Base-by-base conservation (phyloP, 2,329 filamentous ascomycete species). In the Aspergillus sp. region DNA sequence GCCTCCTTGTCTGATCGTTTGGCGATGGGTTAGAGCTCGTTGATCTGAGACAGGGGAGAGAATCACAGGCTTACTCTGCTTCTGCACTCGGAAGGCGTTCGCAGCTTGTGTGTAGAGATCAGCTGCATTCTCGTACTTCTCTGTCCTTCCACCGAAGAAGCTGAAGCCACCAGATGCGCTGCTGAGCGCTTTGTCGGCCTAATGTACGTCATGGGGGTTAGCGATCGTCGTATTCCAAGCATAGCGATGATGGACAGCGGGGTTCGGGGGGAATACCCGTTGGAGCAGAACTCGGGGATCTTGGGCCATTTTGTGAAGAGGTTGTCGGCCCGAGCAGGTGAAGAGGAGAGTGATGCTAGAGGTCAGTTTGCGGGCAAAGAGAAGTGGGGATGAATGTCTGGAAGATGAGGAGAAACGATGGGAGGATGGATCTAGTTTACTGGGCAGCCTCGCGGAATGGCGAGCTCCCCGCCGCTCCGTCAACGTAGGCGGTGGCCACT, bases 71-170 rank as follows among this genome's bases (percentile, higher is more conserved):
- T 68, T 81, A 94, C 91, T 90, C 80, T 89, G 86, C 75, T 91
- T 91, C 78, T 95, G 89, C 82, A 96, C 87, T 73, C 91, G 86
- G 77, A 96, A 98, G 61, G 91, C 91, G 81, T 97, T 96, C 63
- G 89, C 95, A 42, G 94, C 94, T 76, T 96, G 88, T 62, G 86
- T 88, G 74, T 92, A 98, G 65, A 95, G 82, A 68, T 97, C 92
- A 64, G 90, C 91, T 13, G 94, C 94, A 79, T 88, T 87, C 79
- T 96, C 90, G 73, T 91, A 93, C 78, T 97, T 98, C 65, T 96
- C 92, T 70, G 90, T 85, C 60, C 88, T 86, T 49, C 91, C 91
- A 47, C 92, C 91, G 70, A 99, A 97, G 78, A 96, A 88, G 75
- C 88, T 91, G 80, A 96, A 97, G 70, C 93, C 93, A 27, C 90